A percentile compares a stretch with the other conserved stretches of the same genome.
Conservation (phyloP, 2,329 filamentous ascomycete genomes). For the Xylaria sp. region DNA sequence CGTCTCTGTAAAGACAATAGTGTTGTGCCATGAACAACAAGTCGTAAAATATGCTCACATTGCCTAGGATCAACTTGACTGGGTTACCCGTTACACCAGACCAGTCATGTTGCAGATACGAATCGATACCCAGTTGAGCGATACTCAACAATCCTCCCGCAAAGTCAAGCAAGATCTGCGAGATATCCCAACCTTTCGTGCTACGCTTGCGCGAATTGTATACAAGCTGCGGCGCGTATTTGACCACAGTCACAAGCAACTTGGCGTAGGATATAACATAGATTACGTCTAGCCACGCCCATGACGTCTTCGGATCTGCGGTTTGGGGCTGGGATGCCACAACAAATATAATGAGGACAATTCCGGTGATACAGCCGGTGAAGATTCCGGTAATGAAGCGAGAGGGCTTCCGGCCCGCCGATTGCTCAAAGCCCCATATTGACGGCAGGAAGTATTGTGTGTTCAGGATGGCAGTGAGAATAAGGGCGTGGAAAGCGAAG, state of each 20-base stretch:
- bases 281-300: slow-evolving; percentile 71
- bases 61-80: slow-evolving; percentile 86
- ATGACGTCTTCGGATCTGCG: slow-evolving; percentile 56
- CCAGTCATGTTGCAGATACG: slow-evolving; percentile 86
- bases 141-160: slow-evolving; percentile 84
- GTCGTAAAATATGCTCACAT: slow-evolving; percentile 88
- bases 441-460: slow-evolving; percentile 77
- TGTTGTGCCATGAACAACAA: slow-evolving; percentile 88
- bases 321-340: slow-evolving; percentile 49
- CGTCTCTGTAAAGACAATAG: slow-evolving; percentile 75
- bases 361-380: slow-evolving; percentile 71
- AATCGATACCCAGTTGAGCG: slow-evolving; percentile 84
- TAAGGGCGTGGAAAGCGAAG: slow-evolving; percentile 83
- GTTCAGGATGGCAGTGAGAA: slow-evolving; percentile 77
- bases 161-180: slow-evolving; percentile 85
- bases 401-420: slow-evolving; percentile 65
- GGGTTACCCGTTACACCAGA: slow-evolving; percentile 90
- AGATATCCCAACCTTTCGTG: slow-evolving; percentile 88
- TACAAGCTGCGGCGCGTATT: slow-evolving; percentile 89
- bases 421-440: slow-evolving; percentile 78
- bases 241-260: slow-evolving; percentile 85
- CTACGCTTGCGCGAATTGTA: slow-evolving; percentile 86
- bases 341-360: slow-evolving; percentile 60
- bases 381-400: slow-evolving; percentile 74
- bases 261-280: slow-evolving; percentile 87